Evolutionary conservation across 441 rosid genomes (phyloP), one percentile per base, ranked within the genome.

Genomic region (Erodium texanum): DNA sequence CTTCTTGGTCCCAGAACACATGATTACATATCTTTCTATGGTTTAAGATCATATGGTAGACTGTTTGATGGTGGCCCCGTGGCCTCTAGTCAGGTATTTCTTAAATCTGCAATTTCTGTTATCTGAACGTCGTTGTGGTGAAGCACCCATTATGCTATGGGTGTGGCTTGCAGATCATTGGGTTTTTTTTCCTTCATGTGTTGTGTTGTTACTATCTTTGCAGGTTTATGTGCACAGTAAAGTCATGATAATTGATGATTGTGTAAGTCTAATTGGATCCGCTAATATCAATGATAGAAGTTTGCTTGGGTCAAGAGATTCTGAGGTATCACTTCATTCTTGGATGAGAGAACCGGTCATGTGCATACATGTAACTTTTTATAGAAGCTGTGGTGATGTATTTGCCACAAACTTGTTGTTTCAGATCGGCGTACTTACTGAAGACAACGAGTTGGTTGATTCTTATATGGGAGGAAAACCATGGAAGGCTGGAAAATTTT

Each of bases 151-250:
- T n/a, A n/a, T n/a, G n/a, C n/a, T n/a, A n/a, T n/a, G n/a, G 65
- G 65, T 32, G 65, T 52, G 66, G 58, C 6, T 41, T 71, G 29
- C 15, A 59, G 64, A 27, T 27, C 29, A 27, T 27, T 27, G 29
- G 29, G 1, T 27, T 27, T 27, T 27, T 8, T 54, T 54, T 18
- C 3, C 19, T 18, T 52, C 41, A 63, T 50, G 61, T 65, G 48
- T 16, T 23, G 68, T 64, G 29, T 4, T 27, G 20, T 69, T 45
- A 73, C 43, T 32, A 16, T 76, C 70, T 48, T 15, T 79, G 69
- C 87, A 92, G 99, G 87, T 95, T 48, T 95, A 95, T 77, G 98
- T 95, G 73, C 99, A 95, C 81, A 87, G 99, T 80, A 95, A 95
- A 79, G 73, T 95, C 82, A 89, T 95, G 97, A 84, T 95, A 68